phyloP scores from a whole-genome alignment of 2,329 filamentous ascomycete genomes.

The Fusarium phyllophilum region DNA sequence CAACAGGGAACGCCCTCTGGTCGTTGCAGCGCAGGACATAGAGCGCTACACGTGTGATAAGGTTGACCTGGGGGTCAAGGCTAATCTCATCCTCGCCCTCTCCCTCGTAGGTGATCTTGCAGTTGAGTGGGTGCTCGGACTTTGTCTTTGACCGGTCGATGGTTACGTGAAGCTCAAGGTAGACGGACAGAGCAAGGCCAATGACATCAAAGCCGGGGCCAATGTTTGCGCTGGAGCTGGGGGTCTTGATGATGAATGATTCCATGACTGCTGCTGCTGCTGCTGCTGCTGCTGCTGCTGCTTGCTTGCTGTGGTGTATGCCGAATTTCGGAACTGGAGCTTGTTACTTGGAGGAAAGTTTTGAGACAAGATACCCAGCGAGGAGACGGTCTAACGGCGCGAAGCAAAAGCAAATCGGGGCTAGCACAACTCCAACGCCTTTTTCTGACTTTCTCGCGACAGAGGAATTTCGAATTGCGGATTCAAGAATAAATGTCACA shows the following conservation, averaged over 20 bases:
- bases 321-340: constrained; percentile 14
- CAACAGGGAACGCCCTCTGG: constrained; percentile 82
- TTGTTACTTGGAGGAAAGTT: constrained; percentile 11
- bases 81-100: constrained; percentile 81
- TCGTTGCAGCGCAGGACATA: constrained; percentile 95
- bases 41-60: constrained; percentile 92
- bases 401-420: constrained; percentile 22
- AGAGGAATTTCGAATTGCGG: background rate
- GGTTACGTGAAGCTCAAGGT: constrained; percentile 88
- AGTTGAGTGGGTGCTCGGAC: constrained; percentile 78
- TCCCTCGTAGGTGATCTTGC: constrained; percentile 90
- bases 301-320: constrained; percentile 36
- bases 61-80: constrained; percentile 85
- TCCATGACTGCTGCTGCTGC: constrained; percentile 56
- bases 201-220: constrained; percentile 98
- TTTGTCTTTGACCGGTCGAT: constrained; percentile 67
- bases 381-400: constrained; percentile 32
- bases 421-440: constrained; percentile 20
- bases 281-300: no score
- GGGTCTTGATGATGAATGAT: constrained; percentile 79
- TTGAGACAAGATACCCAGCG: constrained; percentile 3
- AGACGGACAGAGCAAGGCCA: constrained; percentile 91
- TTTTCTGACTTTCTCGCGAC: background rate
- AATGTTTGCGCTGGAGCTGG: constrained; percentile 97
- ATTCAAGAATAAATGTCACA: constrained; percentile 11